Evolutionary conservation across 2,329 filamentous ascomycete species (phyloP).

Genomic region (Fusarium subtropicale): DNA sequence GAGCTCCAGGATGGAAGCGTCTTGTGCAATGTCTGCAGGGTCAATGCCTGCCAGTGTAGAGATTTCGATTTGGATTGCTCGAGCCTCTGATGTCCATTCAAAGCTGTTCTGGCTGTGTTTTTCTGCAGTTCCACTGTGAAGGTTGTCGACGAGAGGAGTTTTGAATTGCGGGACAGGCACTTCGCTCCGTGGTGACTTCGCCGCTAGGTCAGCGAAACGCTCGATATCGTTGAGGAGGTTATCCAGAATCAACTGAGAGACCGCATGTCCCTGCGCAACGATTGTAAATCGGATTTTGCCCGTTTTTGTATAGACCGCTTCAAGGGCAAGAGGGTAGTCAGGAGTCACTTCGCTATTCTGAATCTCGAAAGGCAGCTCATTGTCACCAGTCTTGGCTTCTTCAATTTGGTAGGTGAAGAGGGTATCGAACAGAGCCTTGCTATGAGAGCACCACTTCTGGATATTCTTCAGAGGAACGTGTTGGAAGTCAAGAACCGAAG

Average conservation of each 20-base stretch:
- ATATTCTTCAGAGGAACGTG: slow-evolving; percentile 79
- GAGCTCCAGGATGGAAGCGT: slow-evolving; percentile 79
- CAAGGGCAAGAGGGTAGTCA: slow-evolving; percentile 83
- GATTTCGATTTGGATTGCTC: slow-evolving; percentile 69
- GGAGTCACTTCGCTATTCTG: slow-evolving; percentile 61
- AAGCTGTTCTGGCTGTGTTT: slow-evolving; percentile 60
- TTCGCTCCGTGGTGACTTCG: slow-evolving; percentile 15
- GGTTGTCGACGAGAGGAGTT: background rate
- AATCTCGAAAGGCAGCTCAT: slow-evolving; percentile 64
- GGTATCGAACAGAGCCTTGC: slow-evolving; percentile 76
- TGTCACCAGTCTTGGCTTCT: slow-evolving; percentile 42
- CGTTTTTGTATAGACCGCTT: slow-evolving; percentile 68
- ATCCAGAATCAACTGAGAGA: slow-evolving; percentile 48
- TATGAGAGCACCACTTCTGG: slow-evolving; percentile 78
- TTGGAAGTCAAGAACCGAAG: slow-evolving; percentile 75
- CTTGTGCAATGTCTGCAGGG: slow-evolving; percentile 62
- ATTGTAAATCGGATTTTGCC: slow-evolving; percentile 67
- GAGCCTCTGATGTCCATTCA: slow-evolving; percentile 68
- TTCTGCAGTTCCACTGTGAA: background rate
- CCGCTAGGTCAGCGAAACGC: slow-evolving; percentile 24
- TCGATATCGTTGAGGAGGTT: slow-evolving; percentile 55
- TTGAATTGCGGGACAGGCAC: slow-evolving; percentile 13
- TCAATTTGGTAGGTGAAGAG: slow-evolving; percentile 84
- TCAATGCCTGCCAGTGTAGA: slow-evolving; percentile 69
- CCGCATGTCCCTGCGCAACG: slow-evolving; percentile 63